A percentile compares a stretch with the other conserved stretches of the same genome.
phyloP scores from a whole-genome alignment of 192 early-diverging fungal species.

The Umbelopsis isabellina region DNA sequence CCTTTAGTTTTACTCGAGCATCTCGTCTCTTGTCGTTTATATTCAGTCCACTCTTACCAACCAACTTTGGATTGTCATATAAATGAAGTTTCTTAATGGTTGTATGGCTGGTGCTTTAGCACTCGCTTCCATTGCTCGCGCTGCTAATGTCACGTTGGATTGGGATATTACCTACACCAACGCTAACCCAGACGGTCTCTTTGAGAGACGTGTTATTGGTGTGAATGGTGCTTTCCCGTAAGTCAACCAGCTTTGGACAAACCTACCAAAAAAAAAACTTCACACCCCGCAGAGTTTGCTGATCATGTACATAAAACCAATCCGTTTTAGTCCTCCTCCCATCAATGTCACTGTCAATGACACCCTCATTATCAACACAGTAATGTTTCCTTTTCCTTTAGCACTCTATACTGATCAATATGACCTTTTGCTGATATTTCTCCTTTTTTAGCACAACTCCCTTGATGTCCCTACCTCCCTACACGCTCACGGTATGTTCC shows the following conservation, averaged over 20 bases:
- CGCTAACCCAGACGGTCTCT: constrained; percentile 69
- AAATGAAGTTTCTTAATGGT: constrained; percentile 18
- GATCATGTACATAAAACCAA: background rate
- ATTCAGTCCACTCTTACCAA: background rate
- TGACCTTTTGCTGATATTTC: background rate
- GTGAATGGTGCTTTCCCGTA: constrained; percentile 71
- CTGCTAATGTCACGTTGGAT: constrained; percentile 64
- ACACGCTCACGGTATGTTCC: constrained; percentile 79
- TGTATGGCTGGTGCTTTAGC: constrained; percentile 18
- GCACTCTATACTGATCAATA: background rate
- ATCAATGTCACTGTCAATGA: constrained; percentile 51
- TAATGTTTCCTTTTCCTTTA: constrained; percentile 6
- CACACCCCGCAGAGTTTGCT: background rate
- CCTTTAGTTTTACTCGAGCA: constrained; percentile 11
- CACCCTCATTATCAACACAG: constrained; percentile 51
- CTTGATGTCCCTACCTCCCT: constrained; percentile 44
- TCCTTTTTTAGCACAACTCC: constrained; percentile 29
- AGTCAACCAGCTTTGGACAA: constrained; percentile 19
- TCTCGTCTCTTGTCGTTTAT: constrained; percentile 1
- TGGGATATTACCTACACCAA: constrained; percentile 72
- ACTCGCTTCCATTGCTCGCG: constrained; percentile 38
- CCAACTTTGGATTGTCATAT: background rate
- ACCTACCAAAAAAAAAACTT: too few relatives aligned
- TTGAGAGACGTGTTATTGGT: constrained; percentile 67
- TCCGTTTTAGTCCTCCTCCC: constrained; percentile 47